Percentiles rank a stretch among this genome's conserved stretches.
Conservation (phyloP, 148 eudicot genomes). For the Vaccinium corymbosum region DNA sequence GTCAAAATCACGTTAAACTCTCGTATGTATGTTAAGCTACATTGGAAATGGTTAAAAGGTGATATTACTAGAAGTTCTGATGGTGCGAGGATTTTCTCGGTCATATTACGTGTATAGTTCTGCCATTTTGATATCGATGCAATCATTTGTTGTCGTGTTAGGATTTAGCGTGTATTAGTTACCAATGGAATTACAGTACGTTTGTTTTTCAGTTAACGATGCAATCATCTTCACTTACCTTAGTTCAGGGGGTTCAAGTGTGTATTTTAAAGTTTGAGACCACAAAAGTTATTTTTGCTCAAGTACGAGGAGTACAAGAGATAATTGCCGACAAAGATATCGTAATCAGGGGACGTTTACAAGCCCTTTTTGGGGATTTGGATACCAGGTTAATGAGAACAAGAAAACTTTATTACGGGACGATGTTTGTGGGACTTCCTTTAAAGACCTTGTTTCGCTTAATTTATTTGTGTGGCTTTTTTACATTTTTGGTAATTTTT, state of each 20-base stretch:
- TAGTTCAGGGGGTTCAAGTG: neutral
- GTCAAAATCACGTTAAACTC: neutral
- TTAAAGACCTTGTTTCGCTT: neutral
- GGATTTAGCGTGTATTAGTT: neutral
- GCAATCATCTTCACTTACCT: neutral
- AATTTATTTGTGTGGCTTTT: too few species aligned
- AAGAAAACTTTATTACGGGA: neutral
- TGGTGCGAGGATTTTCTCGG: neutral
- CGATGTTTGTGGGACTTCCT: neutral
- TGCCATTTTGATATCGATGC: neutral
- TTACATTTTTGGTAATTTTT: too few species aligned
- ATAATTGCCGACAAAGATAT: neutral
- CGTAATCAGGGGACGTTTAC: neutral
- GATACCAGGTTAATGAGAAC: neutral
- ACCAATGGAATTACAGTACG: neutral
- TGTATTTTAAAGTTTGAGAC: neutral
- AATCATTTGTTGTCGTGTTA: neutral
- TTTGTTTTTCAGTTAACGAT: too few species aligned
- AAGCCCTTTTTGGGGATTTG: constrained; percentile 6
- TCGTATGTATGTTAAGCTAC: neutral
- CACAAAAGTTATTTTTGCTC: neutral
- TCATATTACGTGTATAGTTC: neutral
- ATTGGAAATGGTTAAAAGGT: neutral
- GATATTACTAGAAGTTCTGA: neutral
- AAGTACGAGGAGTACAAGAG: neutral